These are phyloP conservation scores for Cercospora zeae-maydis DNA, from an alignment of 2,329 filamentous ascomycete genomes.

Conservation along the genomic window DNA sequence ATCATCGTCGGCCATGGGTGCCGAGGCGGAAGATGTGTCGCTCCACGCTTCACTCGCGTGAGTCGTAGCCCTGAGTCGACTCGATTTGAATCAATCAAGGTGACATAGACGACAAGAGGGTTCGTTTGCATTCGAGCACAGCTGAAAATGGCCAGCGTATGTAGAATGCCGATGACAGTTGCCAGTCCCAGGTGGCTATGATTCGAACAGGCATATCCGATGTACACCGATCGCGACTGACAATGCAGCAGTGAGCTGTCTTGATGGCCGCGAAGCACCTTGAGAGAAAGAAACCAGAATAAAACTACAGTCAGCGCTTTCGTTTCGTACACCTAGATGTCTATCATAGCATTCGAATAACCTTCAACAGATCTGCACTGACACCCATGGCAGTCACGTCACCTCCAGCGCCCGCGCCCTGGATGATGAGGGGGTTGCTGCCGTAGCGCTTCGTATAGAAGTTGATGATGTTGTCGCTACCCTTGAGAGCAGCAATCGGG, in stretches of 20 bases:
- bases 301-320: not conserved
- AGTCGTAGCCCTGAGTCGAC: not conserved
- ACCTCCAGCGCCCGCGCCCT: conserved; percentile 86
- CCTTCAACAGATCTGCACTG: conserved; percentile 87
- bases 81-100: not conserved
- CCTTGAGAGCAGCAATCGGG: conserved; percentile 90
- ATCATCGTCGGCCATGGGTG: not conserved
- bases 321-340: not conserved
- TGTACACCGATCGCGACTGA: not conserved
- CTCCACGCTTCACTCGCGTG: not conserved
- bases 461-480: conserved; percentile 97
- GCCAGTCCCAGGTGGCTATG: no score
- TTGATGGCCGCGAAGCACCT: not conserved
- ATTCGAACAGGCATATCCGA: no score
- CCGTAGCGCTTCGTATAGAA: conserved; percentile 97
- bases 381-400: conserved; percentile 98
- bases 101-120: not conserved
- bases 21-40: not conserved
- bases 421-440: conserved; percentile 83
- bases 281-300: not conserved
- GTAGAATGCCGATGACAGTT: no score
- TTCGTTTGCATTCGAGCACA: not conserved
- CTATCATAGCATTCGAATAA: conserved; percentile 52
- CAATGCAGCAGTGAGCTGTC: not conserved
- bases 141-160: no score